Conservation (phyloP, 176 grass and related monocot genomes). For the Avena insularis region DNA sequence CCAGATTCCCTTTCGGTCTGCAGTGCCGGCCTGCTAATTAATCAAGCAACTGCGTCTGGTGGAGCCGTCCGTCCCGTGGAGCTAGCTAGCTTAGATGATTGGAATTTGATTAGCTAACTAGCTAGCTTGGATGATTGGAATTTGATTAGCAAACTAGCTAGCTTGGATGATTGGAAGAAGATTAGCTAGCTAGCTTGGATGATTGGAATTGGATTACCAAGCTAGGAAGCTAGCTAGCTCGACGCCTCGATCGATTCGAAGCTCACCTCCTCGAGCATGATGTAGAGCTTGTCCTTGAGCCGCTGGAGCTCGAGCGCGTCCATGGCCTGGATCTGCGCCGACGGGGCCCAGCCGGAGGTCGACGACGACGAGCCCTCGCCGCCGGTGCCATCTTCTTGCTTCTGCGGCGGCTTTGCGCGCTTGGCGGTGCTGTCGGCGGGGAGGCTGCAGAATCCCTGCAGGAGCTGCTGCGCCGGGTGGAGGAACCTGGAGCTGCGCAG, state of each 20-base stretch:
- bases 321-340: constrained; percentile 66
- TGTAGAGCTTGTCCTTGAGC: constrained; percentile 80
- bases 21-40: constrained; percentile 42
- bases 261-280: constrained; percentile 97
- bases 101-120: not conserved
- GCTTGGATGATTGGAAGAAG: not conserved
- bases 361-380: constrained; percentile 67
- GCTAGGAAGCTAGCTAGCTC: not conserved
- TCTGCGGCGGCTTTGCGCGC: constrained; percentile 36
- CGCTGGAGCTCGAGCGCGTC: constrained; percentile 80
- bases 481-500: constrained; percentile 78
- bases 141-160: not conserved
- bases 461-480: constrained; percentile 66
- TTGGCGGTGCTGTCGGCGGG: constrained; percentile 35
- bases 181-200: not conserved
- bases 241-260: too few relatives aligned
- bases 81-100: not conserved
- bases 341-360: constrained; percentile 44
- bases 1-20: constrained; percentile 38
- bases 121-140: not conserved
- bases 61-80: not conserved
- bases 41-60: constrained; percentile 19
- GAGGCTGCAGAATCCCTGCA: constrained; percentile 86
- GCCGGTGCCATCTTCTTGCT: constrained; percentile 38
- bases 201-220: not conserved